Base-by-base conservation (phyloP, 345 rosid genomes). In the Erodium maritimum region DNA sequence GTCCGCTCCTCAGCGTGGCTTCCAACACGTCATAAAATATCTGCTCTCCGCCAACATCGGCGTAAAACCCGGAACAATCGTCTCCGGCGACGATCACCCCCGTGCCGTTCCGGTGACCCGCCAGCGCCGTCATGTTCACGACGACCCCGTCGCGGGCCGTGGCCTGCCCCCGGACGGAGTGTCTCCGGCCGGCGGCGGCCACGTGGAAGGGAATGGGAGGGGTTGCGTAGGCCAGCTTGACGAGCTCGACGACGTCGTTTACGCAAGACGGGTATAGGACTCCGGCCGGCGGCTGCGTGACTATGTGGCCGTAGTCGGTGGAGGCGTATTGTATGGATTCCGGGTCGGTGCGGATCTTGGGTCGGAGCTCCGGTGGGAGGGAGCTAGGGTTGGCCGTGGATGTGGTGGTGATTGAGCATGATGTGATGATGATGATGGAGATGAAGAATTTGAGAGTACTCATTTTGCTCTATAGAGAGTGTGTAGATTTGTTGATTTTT, bases 101-200 rank as follows among this genome's bases (percentile, higher is more conserved):
- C 5, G 50, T 71, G 13, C 67, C 73, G 0, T 62, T 67, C 12
- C 57, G 62, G 24, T 58, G 52, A 20, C 65, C 60, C 17, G 75
- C 73, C 18, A 88, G 62, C 9, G 76, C 66, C 54, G 61, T 61
- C 98, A 91, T 88, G 61, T 88, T 80, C 3, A 88, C 75, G 5
- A 91, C 94, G 1, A 91, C 71, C 1, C 99, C 99, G 0, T 70
- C 78, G 0, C 64, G 69, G 2, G 83, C 95, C 62, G 78, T 80
- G 34, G 96, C 95, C 65, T 91, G 96, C 21, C 99, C 99, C 0
- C 75, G 64, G 37, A 77, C 62, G 0, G 93, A 86, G 62, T 91
- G 98, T 34, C 96, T 78, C 5, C 67, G 76, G 14, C 99, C 96
- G 52, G 81, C 76, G 21, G 96, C 96, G 0, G 99, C 90, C 42